These are phyloP conservation scores for Yamadazyma kitorensis DNA, from an alignment of 805 yeast genomes.

Conservation along the genomic window DNA sequence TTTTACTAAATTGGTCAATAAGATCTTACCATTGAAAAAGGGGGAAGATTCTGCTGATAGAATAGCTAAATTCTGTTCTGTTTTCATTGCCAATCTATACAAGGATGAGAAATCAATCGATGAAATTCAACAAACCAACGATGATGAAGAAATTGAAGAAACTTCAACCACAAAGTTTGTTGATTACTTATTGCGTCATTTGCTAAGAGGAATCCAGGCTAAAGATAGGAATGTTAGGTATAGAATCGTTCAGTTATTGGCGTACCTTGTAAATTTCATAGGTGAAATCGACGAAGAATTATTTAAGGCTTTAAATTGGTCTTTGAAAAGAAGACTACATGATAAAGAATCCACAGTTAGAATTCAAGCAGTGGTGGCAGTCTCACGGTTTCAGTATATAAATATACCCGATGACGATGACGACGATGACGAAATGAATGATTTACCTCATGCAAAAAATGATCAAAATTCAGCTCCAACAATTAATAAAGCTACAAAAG, in stretches of 20 bases:
- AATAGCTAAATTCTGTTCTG: constrained; percentile 64
- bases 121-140: constrained; percentile 24
- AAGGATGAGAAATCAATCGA: constrained; percentile 13
- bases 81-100: constrained; percentile 51
- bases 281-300: constrained; percentile 74
- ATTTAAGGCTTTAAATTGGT: constrained; percentile 58
- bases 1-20: constrained; percentile 62
- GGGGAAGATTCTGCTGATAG: constrained; percentile 73
- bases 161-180: constrained; percentile 42
- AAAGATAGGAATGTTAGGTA: constrained; percentile 74
- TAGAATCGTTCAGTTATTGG: constrained; percentile 73
- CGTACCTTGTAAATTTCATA: constrained; percentile 65
- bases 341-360: constrained; percentile 80
- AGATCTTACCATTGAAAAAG: constrained; percentile 64
- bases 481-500: constrained; percentile 16
- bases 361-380: constrained; percentile 77
- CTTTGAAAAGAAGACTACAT: constrained; percentile 59
- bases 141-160: constrained; percentile 25
- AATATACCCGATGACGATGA: constrained; percentile 29
- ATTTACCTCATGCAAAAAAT: constrained; percentile 28
- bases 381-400: constrained; percentile 68
- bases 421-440: constrained; percentile 40
- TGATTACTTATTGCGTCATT: constrained; percentile 58
- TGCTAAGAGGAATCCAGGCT: constrained; percentile 77
- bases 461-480: constrained; percentile 40